phyloP scores from a whole-genome alignment of 164 flowering plant genomes.

The Nymphaea colorata region DNA sequence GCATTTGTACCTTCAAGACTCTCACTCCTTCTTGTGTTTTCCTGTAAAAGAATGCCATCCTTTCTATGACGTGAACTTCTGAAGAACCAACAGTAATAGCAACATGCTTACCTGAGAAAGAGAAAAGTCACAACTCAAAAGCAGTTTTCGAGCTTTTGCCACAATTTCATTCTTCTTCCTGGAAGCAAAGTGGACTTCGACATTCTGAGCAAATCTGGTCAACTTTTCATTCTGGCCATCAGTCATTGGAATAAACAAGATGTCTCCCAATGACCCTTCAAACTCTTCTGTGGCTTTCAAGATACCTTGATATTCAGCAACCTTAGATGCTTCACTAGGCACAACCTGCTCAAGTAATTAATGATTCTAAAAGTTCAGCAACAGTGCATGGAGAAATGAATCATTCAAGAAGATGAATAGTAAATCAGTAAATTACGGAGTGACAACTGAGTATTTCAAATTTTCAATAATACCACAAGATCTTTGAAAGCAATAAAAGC shows the following conservation, averaged over 20 bases:
- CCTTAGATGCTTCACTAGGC: slow-evolving; percentile 84
- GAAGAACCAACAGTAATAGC: background rate
- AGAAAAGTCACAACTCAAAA: slow-evolving; percentile 56
- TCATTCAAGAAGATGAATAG: background rate
- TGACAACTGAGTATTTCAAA: background rate
- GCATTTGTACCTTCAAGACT: slow-evolving; percentile 11
- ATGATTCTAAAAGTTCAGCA: background rate
- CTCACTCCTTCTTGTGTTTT: slow-evolving; percentile 12
- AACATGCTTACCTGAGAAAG: slow-evolving; percentile 51
- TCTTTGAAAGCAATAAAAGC: no score
- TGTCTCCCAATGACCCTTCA: slow-evolving; percentile 52
- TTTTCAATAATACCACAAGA: no score
- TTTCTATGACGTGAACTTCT: background rate
- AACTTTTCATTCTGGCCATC: slow-evolving; percentile 52
- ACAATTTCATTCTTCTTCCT: slow-evolving; percentile 75
- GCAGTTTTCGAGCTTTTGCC: slow-evolving; percentile 66
- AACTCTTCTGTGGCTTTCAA: slow-evolving; percentile 48
- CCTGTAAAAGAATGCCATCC: slow-evolving; percentile 19
- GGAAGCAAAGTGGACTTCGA: slow-evolving; percentile 90
- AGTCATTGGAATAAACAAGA: slow-evolving; percentile 58
- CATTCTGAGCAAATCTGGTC: slow-evolving; percentile 70
- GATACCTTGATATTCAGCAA: slow-evolving; percentile 68
- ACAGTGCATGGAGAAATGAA: background rate
- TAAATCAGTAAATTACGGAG: background rate
- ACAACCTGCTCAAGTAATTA: slow-evolving; percentile 45